Evolutionary conservation across 2,329 filamentous ascomycete genomes (phyloP).

Genomic region (Stagonosporopsis chrysanthemi): DNA sequence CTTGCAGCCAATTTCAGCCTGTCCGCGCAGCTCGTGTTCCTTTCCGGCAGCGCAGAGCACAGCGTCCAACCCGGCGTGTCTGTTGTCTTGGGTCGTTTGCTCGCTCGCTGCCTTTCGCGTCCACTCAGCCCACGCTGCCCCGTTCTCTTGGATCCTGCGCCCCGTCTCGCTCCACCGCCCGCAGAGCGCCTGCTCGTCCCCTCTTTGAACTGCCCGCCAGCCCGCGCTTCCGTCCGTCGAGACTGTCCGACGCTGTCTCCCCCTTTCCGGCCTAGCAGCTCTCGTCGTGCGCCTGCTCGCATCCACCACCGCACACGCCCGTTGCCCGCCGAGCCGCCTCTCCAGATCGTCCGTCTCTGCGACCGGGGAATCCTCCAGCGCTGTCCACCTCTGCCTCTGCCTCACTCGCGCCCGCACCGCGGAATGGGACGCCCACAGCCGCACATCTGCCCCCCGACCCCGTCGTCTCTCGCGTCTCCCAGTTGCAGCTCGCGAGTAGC

Average conservation of each 20-base stretch:
- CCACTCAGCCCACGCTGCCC: background rate
- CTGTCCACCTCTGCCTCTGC: background rate
- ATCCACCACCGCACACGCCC: slow-evolving; percentile 19
- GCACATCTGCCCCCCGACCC: slow-evolving; percentile 18
- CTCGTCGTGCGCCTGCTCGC: slow-evolving; percentile 18
- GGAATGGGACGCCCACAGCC: slow-evolving; percentile 39
- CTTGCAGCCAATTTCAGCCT: slow-evolving; percentile 25
- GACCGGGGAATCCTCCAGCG: background rate
- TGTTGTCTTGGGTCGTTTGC: slow-evolving; percentile 18
- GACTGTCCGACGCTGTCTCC: slow-evolving; percentile 18
- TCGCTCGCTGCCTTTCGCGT: background rate
- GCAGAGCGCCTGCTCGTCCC: slow-evolving; percentile 33
- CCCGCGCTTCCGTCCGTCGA: slow-evolving; percentile 10
- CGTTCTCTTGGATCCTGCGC: slow-evolving; percentile 8
- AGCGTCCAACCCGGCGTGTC: slow-evolving; percentile 6
- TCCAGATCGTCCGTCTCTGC: slow-evolving; percentile 11
- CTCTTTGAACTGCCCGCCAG: slow-evolving; percentile 25
- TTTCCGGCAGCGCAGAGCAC: slow-evolving; percentile 2
- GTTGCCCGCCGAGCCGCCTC: slow-evolving; percentile 13
- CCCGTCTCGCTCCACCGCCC: slow-evolving; percentile 3
- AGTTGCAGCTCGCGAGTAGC: slow-evolving; percentile 21
- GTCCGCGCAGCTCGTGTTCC: slow-evolving; percentile 21
- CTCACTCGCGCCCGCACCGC: slow-evolving; percentile 14
- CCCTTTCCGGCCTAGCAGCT: slow-evolving; percentile 27
- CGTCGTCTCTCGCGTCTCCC: slow-evolving; percentile 22